These are phyloP conservation scores for Letharia columbiana DNA, from an alignment of 495 filamentous ascomycete genomes.

Conservation along the genomic window DNA sequence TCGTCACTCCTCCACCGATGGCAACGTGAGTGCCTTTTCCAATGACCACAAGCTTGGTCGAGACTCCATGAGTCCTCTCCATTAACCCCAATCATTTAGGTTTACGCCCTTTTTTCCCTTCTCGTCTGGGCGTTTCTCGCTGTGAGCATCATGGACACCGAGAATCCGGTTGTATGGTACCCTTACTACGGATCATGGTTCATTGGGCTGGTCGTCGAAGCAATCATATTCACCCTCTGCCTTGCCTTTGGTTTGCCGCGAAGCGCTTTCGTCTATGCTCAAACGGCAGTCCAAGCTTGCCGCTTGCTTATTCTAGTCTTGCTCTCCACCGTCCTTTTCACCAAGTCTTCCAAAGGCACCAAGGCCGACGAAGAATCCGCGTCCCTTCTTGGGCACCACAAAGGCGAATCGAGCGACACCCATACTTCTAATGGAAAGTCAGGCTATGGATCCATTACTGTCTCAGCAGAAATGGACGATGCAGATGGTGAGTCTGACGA, in stretches of 20 bases:
- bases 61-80: background rate
- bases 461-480: conserved; percentile 12
- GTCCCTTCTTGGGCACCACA: conserved; percentile 21
- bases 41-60: background rate
- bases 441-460: conserved; percentile 24
- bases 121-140: conserved; percentile 48
- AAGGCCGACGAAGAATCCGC: conserved; percentile 29
- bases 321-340: conserved; percentile 26
- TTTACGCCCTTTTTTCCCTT: conserved; percentile 45
- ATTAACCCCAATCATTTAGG: conserved; percentile 20
- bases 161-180: conserved; percentile 47
- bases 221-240: conserved; percentile 33
- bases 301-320: conserved; percentile 29
- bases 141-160: conserved; percentile 39
- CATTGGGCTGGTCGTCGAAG: conserved; percentile 44
- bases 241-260: background rate
- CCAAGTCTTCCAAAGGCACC: conserved; percentile 14
- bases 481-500: conserved; percentile 28
- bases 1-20: conserved; percentile 9
- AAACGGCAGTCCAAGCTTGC: conserved; percentile 23
- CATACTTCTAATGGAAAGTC: conserved; percentile 12
- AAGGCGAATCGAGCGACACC: background rate
- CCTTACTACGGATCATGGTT: conserved; percentile 51
- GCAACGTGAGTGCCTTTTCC: conserved; percentile 4
- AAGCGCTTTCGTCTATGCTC: conserved; percentile 17